phyloP scores from a whole-genome alignment of 2,329 filamentous ascomycete genomes.

The Aureobasidium uvarum region DNA sequence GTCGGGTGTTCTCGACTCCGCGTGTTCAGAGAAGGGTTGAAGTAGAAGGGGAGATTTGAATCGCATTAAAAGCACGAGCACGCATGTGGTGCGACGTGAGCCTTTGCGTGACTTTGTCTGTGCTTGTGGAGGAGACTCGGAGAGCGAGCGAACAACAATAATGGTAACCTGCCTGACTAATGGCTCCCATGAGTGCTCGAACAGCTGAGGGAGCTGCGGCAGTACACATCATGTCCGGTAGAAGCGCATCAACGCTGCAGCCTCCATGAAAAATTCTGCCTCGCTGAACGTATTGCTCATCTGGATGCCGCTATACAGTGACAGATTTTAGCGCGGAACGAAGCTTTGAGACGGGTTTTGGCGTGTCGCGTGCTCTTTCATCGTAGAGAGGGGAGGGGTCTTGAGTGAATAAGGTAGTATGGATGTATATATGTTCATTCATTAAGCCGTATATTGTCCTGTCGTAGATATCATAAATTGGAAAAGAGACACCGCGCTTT shows the following conservation, averaged over 20 bases:
- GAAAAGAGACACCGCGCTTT: background rate
- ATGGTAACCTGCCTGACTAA: background rate
- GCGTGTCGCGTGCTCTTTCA: background rate
- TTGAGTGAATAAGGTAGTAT: background rate
- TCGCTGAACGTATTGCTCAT: background rate
- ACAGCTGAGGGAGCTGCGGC: background rate
- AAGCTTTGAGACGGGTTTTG: background rate
- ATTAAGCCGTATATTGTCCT: conserved; percentile 16
- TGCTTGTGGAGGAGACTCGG: conserved; percentile 14
- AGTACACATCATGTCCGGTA: background rate
- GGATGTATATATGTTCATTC: background rate
- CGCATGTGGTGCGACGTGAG: conserved; percentile 21
- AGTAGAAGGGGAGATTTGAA: conserved; percentile 1
- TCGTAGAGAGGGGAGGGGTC: background rate
- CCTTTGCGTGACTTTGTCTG: conserved; percentile 6
- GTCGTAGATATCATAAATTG: conserved; percentile 10
- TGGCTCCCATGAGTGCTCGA: too few relatives aligned
- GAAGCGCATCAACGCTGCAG: background rate
- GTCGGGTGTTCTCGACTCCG: conserved; percentile 10
- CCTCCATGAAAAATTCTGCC: background rate
- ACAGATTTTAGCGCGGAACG: background rate
- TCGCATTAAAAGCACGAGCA: conserved; percentile 8
- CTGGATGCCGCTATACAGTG: background rate
- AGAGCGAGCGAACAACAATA: background rate
- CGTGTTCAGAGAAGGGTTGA: background rate